These are phyloP conservation scores for Phycomyces blakesleeanus DNA, from an alignment of 192 early-diverging fungal genomes.

Conservation along the genomic window DNA sequence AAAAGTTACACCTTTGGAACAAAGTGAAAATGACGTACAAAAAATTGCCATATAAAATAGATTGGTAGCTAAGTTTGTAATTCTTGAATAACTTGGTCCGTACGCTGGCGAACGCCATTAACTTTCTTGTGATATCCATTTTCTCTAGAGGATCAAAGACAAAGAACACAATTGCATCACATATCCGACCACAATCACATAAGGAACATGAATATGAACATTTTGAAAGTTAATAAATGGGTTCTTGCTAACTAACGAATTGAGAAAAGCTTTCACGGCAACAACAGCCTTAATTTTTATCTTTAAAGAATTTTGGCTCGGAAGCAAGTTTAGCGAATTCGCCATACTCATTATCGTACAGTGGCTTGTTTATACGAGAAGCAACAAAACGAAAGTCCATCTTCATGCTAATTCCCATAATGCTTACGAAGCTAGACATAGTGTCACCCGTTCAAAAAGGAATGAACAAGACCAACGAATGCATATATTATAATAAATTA, in stretches of 20 bases:
- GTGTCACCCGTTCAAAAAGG: conserved; percentile 16
- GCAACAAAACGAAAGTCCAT: conserved; percentile 10
- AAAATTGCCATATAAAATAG: too few species aligned
- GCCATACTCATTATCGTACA: conserved; percentile 9
- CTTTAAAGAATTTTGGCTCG: conserved; percentile 2
- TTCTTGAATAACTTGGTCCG: too few species aligned
- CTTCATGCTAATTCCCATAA: conserved; percentile 12
- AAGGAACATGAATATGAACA: conserved; percentile 6
- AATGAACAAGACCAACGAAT: conserved; percentile 7
- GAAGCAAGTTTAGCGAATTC: neutral
- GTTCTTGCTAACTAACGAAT: conserved; percentile 2
- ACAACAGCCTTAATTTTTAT: conserved; percentile 8
- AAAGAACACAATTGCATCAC: conserved; percentile 9
- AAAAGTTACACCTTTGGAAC: too few species aligned
- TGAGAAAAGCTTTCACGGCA: conserved; percentile 11
- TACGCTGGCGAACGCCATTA: too few species aligned
- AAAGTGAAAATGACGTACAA: too few species aligned
- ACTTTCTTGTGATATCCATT: neutral
- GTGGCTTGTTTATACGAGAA: neutral
- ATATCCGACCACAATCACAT: conserved; percentile 15
- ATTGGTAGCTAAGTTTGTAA: too few species aligned
- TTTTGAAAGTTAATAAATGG: conserved; percentile 8
- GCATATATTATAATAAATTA: conserved; percentile 11
- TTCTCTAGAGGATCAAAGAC: neutral
- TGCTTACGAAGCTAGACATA: conserved; percentile 1